Conservation (phyloP, 2,329 filamentous ascomycete genomes). For the Fusarium duplospermum region DNA sequence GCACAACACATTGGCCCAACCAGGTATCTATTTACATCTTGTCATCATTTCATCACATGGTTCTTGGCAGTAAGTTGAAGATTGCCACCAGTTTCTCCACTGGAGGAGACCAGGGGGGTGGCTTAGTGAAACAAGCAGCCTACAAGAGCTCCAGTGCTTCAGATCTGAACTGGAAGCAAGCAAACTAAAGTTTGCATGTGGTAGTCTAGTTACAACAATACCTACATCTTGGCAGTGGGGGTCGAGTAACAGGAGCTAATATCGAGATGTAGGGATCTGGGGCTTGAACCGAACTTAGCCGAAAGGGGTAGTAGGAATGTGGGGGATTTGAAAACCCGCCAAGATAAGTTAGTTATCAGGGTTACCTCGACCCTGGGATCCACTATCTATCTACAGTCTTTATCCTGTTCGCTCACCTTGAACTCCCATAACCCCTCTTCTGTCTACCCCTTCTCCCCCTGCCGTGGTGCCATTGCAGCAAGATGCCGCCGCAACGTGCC, state of each 20-base stretch:
- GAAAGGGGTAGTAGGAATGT: background rate
- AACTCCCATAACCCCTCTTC: background rate
- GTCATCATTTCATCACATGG: background rate
- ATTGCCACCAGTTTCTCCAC: background rate
- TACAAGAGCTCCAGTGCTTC: background rate
- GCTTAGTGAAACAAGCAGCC: background rate
- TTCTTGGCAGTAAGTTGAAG: background rate
- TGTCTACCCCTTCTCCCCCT: background rate
- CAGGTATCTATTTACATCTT: background rate
- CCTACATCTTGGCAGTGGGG: background rate
- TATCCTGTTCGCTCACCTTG: background rate
- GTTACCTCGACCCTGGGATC: background rate
- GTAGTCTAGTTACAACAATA: background rate
- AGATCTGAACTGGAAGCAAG: background rate
- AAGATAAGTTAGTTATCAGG: background rate
- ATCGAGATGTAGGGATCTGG: background rate
- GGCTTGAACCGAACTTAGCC: background rate
- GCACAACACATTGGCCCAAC: too few relatives aligned
- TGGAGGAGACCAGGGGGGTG: too few relatives aligned
- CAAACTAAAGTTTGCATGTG: background rate
- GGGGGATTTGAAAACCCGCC: background rate
- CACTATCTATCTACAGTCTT: background rate
- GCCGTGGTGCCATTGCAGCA: background rate
- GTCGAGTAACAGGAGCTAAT: background rate
- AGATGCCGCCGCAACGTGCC: slow-evolving; percentile 7